These are phyloP conservation scores for Fusarium anthophilum DNA, from an alignment of 2,329 filamentous ascomycete species.

Conservation along the genomic window DNA sequence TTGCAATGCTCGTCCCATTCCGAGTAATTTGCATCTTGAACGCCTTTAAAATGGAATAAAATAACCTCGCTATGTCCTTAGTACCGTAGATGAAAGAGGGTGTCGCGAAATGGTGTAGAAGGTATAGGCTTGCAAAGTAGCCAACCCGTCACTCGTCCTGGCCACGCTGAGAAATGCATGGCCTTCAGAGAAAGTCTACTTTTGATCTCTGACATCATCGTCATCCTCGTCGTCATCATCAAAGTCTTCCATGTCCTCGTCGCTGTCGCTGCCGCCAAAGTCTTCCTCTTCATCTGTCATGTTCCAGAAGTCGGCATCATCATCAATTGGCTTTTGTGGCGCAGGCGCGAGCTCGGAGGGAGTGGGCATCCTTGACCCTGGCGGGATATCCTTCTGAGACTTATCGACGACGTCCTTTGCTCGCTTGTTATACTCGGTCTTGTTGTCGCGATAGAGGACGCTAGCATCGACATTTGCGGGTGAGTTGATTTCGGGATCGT, in stretches of 20 bases:
- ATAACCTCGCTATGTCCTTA: slow-evolving; percentile 39
- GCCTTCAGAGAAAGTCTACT: slow-evolving; percentile 18
- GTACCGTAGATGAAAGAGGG: slow-evolving; percentile 30
- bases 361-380: slow-evolving; percentile 83
- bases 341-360: slow-evolving; percentile 68
- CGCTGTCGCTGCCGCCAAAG: slow-evolving; percentile 79
- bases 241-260: slow-evolving; percentile 69
- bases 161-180: neutral
- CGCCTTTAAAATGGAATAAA: slow-evolving; percentile 31
- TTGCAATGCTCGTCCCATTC: slow-evolving; percentile 13
- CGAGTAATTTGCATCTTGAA: slow-evolving; percentile 29
- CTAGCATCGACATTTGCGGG: slow-evolving; percentile 95
- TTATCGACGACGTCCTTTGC: slow-evolving; percentile 76
- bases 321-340: slow-evolving; percentile 68
- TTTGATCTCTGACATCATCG: slow-evolving; percentile 53
- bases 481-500: slow-evolving; percentile 92
- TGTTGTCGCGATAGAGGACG: slow-evolving; percentile 82
- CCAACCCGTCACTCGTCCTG: neutral
- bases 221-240: slow-evolving; percentile 67
- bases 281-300: slow-evolving; percentile 81
- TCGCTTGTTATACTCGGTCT: slow-evolving; percentile 72
- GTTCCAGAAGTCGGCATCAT: slow-evolving; percentile 85
- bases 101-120: neutral
- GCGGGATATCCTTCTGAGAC: slow-evolving; percentile 82
- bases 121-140: neutral